These are phyloP conservation scores for Ilex asprella DNA, from an alignment of 257 asterid genomes.

Conservation along the genomic window DNA sequence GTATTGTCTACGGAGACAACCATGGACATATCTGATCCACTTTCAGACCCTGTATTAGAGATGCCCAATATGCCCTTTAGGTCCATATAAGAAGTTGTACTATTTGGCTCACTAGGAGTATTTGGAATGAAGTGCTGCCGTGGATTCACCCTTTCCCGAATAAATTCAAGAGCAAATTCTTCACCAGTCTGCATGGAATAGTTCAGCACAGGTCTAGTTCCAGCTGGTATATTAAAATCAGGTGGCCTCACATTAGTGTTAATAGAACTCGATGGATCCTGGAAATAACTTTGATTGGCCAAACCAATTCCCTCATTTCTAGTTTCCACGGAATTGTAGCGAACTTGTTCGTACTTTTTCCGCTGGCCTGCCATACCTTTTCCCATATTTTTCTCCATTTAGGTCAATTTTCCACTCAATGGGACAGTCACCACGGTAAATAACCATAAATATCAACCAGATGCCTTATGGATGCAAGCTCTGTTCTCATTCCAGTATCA, in stretches of 20 bases:
- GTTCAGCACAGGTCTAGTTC: conserved; percentile 68
- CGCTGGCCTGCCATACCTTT: conserved; percentile 44
- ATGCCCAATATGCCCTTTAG: conserved; percentile 50
- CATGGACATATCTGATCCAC: conserved; percentile 43
- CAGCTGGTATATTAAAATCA: conserved; percentile 37
- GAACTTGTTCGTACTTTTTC: conserved; percentile 42
- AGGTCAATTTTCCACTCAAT: conserved; percentile 8
- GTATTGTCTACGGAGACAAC: conserved; percentile 34
- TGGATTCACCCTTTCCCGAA: conserved; percentile 88
- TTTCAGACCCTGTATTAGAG: conserved; percentile 37
- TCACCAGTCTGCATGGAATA: conserved; percentile 95
- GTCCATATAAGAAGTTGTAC: conserved; percentile 38
- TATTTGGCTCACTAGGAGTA: conserved; percentile 40
- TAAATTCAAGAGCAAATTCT: conserved; percentile 87
- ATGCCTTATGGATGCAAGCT: neutral
- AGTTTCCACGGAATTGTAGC: conserved; percentile 41
- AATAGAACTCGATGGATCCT: conserved; percentile 56
- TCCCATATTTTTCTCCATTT: conserved; percentile 53
- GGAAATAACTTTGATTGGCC: conserved; percentile 44
- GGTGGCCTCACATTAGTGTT: conserved; percentile 50
- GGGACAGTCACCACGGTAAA: conserved; percentile 2
- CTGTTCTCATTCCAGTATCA: neutral
- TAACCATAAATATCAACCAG: neutral
- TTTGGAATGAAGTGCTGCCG: conserved; percentile 52
- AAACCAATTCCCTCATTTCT: conserved; percentile 52